Conservation (phyloP, 1,139 yeast species). For the Kodamaea arcana region DNA sequence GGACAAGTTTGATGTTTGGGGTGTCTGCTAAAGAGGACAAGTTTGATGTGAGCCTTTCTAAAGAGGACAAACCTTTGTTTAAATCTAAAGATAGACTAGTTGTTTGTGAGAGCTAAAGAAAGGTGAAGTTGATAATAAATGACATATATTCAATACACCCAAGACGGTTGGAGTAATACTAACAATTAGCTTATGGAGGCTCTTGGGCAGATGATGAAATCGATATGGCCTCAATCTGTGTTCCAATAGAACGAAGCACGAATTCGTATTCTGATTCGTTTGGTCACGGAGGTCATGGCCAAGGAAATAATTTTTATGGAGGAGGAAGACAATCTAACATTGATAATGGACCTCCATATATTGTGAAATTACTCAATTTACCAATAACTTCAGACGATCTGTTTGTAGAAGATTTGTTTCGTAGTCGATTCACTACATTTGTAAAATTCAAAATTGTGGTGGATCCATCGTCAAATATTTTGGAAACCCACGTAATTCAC, state of each 20-base stretch:
- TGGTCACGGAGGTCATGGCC: slow-evolving; percentile 6
- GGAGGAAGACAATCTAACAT: slow-evolving; percentile 8
- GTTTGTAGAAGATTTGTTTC: slow-evolving; percentile 41
- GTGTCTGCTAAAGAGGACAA: too few relatives aligned
- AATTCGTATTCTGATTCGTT: slow-evolving; percentile 5
- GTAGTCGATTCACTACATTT: slow-evolving; percentile 38
- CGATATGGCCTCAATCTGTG: slow-evolving; percentile 61
- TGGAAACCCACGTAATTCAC: slow-evolving; percentile 37
- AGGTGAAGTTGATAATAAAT: too few relatives aligned
- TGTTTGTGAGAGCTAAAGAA: too few relatives aligned
- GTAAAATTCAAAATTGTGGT: slow-evolving; percentile 40
- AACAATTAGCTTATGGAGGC: slow-evolving; percentile 36
- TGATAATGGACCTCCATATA: slow-evolving; percentile 52
- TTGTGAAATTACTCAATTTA: slow-evolving; percentile 49
- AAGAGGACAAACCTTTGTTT: too few relatives aligned
- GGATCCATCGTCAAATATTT: slow-evolving; percentile 39
- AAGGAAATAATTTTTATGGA: slow-evolving; percentile 9
- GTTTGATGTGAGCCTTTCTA: too few relatives aligned
- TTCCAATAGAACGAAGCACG: slow-evolving; percentile 35
- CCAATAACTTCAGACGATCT: slow-evolving; percentile 40
- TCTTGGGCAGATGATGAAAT: slow-evolving; percentile 80
- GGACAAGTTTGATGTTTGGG: too few relatives aligned
- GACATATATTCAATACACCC: not conserved
- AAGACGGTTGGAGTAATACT: slow-evolving; percentile 2
- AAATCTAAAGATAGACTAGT: too few relatives aligned